Percentiles rank a stretch among this genome's conserved stretches.
These are phyloP conservation scores for Marasmius fiardii DNA, from an alignment of 1,284 basidiomycete species.

Conservation along the genomic window DNA sequence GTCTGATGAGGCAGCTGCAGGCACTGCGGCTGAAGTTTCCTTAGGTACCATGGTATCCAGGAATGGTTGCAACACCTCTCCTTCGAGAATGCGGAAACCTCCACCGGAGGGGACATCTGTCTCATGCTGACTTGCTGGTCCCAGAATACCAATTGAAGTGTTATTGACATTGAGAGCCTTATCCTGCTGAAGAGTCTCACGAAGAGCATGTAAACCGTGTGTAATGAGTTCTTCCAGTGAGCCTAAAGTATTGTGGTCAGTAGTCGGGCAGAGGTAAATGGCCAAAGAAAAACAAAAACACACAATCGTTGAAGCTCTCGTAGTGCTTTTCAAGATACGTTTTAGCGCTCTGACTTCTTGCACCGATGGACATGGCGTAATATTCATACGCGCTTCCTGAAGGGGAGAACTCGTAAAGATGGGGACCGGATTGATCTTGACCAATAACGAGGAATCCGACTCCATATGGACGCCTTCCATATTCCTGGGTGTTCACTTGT, in stretches of 20 bases:
- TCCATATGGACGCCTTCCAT: conserved; percentile 96
- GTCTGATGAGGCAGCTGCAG: conserved; percentile 40
- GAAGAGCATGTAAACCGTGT: conserved; percentile 90
- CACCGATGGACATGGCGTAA: conserved; percentile 98
- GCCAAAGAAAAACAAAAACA: conserved; percentile 27
- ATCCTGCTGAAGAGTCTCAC: conserved; percentile 96
- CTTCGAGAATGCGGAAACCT: conserved; percentile 79
- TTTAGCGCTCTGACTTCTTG: conserved; percentile 96
- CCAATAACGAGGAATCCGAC: conserved; percentile 99
- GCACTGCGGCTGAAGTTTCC: conserved; percentile 37
- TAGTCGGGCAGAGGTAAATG: conserved; percentile 7
- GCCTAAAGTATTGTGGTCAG: conserved; percentile 39
- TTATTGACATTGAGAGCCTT: conserved; percentile 91
- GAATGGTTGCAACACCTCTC: conserved; percentile 68
- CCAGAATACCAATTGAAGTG: conserved; percentile 91
- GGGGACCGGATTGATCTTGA: conserved; percentile 91
- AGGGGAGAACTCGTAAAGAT: conserved; percentile 97
- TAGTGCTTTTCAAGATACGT: conserved; percentile 97
- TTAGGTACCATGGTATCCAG: conserved; percentile 72
- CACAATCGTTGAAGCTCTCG: conserved; percentile 82
- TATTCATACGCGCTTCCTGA: conserved; percentile 98
- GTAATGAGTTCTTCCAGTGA: conserved; percentile 82
- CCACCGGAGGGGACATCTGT: conserved; percentile 44
- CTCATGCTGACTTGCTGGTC: conserved; percentile 62
- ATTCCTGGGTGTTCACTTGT: conserved; percentile 98